Evolutionary conservation across 1,284 basidiomycete genomes (phyloP), one percentile per base, ranked within the genome.

Genomic region (Ustilago xerochloae): DNA sequence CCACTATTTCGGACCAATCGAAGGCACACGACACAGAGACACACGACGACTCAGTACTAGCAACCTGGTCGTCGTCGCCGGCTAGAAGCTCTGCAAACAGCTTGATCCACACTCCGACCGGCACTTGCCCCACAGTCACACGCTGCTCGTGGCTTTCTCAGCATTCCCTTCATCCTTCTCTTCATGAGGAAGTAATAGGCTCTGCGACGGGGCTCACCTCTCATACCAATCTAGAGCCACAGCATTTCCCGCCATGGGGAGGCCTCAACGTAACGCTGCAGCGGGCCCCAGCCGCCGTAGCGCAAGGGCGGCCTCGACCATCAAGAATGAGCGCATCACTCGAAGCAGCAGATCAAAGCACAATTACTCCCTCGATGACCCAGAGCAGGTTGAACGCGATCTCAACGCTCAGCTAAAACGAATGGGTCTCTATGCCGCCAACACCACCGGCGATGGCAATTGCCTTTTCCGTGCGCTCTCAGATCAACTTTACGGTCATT

Each of bases 401-500:
- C 74, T 84, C 46, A 75, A 71, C 28, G 61, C 66, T 1, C 82
- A 83, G 64, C 75, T 84, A 46, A 71, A 69, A 32, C 59, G 52
- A 12, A 82, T 83, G 79, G 76, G 79, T 16, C 63, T 84, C 7
- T 84, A 84, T 46, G 82, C 82, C 30, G 79, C 80, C 41, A 77
- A 82, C 55, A 84, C 81, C 24, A 74, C 74, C 8, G 82, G 82
- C 29, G 82, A 83, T 57, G 82, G 82, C 52, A 83, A 83, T 56
- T 83, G 82, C 49, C 73, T 83, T 45, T 83, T 83, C 47, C 74
- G 82, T 16, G 86, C 86, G 0, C 78, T 86, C 33, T 84, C 83
- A 12, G 86, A 87, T 65, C 87, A 96, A 85, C 87, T 93, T 28
- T 90, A 91, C 79, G 94, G 94, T 60, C 88, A 90, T 2, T 89